phyloP scores from a whole-genome alignment of 1,284 basidiomycete genomes.

The Ustilago loliicola region DNA sequence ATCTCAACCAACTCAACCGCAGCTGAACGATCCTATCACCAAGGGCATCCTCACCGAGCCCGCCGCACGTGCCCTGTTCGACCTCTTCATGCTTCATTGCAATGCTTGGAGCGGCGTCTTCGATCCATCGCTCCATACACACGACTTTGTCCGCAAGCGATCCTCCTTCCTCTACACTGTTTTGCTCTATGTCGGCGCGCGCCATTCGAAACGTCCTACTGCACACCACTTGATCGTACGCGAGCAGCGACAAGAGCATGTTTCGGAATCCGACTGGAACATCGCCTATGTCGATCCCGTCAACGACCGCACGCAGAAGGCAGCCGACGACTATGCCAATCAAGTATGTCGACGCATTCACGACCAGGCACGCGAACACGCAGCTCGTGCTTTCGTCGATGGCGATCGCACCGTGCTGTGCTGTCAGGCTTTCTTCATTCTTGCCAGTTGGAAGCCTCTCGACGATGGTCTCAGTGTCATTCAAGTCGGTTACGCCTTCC shows the following conservation, averaged over 20 bases:
- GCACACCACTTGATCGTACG: slow-evolving; percentile 46
- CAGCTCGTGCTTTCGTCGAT: slow-evolving; percentile 50
- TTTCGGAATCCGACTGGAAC: slow-evolving; percentile 35
- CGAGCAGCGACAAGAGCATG: slow-evolving; percentile 27
- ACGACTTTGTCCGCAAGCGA: slow-evolving; percentile 54
- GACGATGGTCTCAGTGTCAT: slow-evolving; percentile 53
- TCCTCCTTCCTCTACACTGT: slow-evolving; percentile 55
- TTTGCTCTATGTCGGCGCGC: slow-evolving; percentile 44
- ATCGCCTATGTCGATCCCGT: slow-evolving; percentile 34
- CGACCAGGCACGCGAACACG: slow-evolving; percentile 43
- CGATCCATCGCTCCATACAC: slow-evolving; percentile 45
- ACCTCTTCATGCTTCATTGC: slow-evolving; percentile 45
- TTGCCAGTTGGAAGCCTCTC: slow-evolving; percentile 54
- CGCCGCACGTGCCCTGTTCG: slow-evolving; percentile 48
- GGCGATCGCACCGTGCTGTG: slow-evolving; percentile 52
- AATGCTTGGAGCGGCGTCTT: slow-evolving; percentile 45
- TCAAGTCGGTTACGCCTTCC: slow-evolving; percentile 53
- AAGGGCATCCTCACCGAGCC: slow-evolving; percentile 42
- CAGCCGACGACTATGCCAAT: slow-evolving; percentile 41
- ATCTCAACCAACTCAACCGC: slow-evolving; percentile 26
- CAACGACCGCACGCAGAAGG: slow-evolving; percentile 23
- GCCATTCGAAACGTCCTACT: slow-evolving; percentile 32
- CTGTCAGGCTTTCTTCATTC: slow-evolving; percentile 51
- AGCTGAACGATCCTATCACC: slow-evolving; percentile 48
- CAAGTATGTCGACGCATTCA: slow-evolving; percentile 43